Evolutionary conservation across 176 grass and related monocot genomes (phyloP), one percentile per base, ranked within the genome.

Genomic region (Cymbopogon citratus): DNA sequence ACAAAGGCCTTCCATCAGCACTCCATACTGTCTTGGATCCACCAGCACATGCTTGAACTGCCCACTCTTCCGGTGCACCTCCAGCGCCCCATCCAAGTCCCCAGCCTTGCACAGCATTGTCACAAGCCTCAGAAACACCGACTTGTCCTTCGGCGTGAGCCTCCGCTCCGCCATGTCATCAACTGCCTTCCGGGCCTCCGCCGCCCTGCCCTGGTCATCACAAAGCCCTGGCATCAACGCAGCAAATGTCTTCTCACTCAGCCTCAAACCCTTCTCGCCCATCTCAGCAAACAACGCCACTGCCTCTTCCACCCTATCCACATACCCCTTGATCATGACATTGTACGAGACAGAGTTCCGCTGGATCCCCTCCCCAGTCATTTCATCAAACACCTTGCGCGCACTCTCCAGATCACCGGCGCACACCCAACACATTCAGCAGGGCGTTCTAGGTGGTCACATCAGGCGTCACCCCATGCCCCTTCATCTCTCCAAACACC

Each of bases 161-260:
- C 78, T 76, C 6, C 75, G 81, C 31, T 95, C 78, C 7, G 80
- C 92, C 96, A 98, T 98, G 13, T 98, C 85, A 10, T 88, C 83
- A 54, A 95, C 63, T 23, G 75, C 87, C 48, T 95, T 83, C 21
- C 45, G 62, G 23, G 82, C 92, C 43, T 98, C 96, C 7, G 33
- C 78, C 39, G 61, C 75, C 85, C 68, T 93, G 18, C 76, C 87
- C 64, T 69, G 41, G 57, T 98, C 90, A 18, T 95, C 92, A 1
- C 96, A 98, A 44, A 95, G 88, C 1, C 96, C 96, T 0, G 96
- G 96, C 96, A 98, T 88, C 73, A 98, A 63, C 0, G 82, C 92
- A 73, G 92, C 91, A 69, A 98, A 98, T 0, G 96, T 98, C 84
- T 91, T 95, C 92, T 98, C 92, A 3, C 79, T 98, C 69, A 86